phyloP scores from a whole-genome alignment of 176 grass and related monocot genomes.

The Triticum turgidum region DNA sequence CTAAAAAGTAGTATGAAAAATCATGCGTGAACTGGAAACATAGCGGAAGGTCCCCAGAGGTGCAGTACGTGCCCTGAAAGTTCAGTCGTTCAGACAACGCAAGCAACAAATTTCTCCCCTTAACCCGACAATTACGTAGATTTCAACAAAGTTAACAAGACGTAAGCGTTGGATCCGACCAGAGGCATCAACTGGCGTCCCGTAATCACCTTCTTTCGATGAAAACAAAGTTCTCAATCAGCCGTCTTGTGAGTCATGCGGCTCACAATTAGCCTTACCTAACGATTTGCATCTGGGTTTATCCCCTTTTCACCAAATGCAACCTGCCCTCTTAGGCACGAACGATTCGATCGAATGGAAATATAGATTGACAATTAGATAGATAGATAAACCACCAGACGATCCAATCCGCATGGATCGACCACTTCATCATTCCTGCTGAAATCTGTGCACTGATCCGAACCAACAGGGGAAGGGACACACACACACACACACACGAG shows the following conservation, averaged over 20 bases:
- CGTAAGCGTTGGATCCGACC: no score
- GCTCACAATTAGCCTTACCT: neutral
- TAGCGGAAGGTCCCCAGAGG: no score
- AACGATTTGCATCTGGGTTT: neutral
- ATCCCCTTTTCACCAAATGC: neutral
- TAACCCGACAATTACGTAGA: no score
- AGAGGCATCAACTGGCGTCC: neutral
- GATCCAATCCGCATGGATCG: neutral
- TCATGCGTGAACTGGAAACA: no score
- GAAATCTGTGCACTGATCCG: neutral
- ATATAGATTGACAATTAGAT: neutral
- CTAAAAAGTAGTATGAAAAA: no score
- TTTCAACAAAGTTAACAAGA: no score
- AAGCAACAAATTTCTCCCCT: no score
- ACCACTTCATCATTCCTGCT: neutral
- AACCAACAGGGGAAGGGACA: neutral
- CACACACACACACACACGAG: no score
- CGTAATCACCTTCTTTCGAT: neutral
- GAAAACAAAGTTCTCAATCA: no score
- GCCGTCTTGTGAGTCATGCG: neutral
- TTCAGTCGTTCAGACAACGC: no score
- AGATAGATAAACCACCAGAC: neutral
- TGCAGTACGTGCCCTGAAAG: no score
- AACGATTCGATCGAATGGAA: neutral
- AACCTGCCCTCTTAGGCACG: no score